Percentiles rank a stretch among this genome's conserved stretches.
Evolutionary conservation across 2,329 filamentous ascomycete species (phyloP).

Genomic region (Scedosporium dehoogii): DNA sequence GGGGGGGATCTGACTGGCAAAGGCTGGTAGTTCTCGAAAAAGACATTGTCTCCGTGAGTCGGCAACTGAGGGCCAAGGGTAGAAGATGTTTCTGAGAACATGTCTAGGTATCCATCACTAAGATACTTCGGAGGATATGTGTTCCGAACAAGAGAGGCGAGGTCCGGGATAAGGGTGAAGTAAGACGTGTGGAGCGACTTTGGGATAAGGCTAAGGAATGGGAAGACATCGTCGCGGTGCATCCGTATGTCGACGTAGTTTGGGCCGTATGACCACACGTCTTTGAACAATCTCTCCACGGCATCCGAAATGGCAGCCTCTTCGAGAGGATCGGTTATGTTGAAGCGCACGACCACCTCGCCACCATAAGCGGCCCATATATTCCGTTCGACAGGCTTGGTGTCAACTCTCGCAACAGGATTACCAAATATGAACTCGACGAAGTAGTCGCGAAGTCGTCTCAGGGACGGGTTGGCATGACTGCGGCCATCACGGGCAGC

Average conservation of each 20-base stretch:
- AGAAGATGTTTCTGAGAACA: neutral
- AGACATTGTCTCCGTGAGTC: constrained; percentile 53
- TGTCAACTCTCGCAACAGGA: constrained; percentile 21
- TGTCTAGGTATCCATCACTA: neutral
- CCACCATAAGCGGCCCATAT: constrained; percentile 48
- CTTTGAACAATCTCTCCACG: constrained; percentile 65
- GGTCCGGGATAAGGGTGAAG: constrained; percentile 66
- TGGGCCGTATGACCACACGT: constrained; percentile 79
- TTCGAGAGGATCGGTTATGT: constrained; percentile 59
- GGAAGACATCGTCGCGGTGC: constrained; percentile 64
- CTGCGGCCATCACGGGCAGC: constrained; percentile 42
- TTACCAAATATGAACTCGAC: constrained; percentile 41
- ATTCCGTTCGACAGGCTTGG: neutral
- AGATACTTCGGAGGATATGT: constrained; percentile 49
- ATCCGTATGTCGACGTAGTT: constrained; percentile 80
- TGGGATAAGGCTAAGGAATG: constrained; percentile 70
- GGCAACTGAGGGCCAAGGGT: neutral
- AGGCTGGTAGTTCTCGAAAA: constrained; percentile 89
- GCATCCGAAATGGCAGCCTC: constrained; percentile 63
- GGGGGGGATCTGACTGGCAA: constrained; percentile 41
- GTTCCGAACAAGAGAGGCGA: constrained; percentile 67
- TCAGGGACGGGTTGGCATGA: constrained; percentile 17
- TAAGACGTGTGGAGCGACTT: constrained; percentile 61
- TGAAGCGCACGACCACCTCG: constrained; percentile 86
- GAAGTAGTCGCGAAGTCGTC: constrained; percentile 5